These are phyloP conservation scores for Lathyrus tuberosus DNA, from an alignment of 306 rosid genomes.

Conservation along the genomic window DNA sequence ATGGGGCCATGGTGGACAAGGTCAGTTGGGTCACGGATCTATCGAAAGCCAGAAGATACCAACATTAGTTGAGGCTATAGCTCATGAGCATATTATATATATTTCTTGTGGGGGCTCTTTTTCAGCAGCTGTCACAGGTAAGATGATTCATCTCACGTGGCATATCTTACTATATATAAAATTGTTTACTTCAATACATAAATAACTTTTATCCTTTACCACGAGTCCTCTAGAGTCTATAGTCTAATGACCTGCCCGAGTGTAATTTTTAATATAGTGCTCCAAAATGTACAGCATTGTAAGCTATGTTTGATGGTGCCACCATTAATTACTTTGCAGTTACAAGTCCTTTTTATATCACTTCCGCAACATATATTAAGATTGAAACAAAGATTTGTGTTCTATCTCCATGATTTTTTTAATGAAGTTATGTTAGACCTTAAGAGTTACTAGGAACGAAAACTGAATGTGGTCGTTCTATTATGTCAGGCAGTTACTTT, in stretches of 20 bases:
- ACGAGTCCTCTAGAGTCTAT: constrained; percentile 19
- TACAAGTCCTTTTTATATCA: constrained; percentile 7
- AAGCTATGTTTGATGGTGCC: constrained; percentile 12
- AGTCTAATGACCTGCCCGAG: neutral
- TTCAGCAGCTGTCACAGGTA: constrained; percentile 89
- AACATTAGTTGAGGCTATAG: constrained; percentile 64
- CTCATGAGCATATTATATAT: constrained; percentile 54
- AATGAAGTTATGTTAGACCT: too few species aligned
- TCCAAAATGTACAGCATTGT: constrained; percentile 15
- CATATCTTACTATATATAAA: constrained; percentile 9
- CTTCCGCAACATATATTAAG: neutral
- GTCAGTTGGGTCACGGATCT: constrained; percentile 90
- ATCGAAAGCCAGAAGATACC: constrained; percentile 69
- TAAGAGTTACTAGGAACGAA: too few species aligned
- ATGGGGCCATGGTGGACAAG: constrained; percentile 97
- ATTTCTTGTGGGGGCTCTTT: constrained; percentile 90
- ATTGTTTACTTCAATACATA: constrained; percentile 1
- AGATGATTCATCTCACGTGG: constrained; percentile 7
- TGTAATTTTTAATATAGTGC: neutral
- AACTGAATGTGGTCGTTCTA: too few species aligned
- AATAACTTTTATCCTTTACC: constrained; percentile 23
- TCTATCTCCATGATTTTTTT: too few species aligned
- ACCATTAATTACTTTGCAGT: neutral
- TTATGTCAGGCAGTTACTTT: too few species aligned
- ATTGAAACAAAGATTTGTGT: neutral